Evolutionary conservation across 495 filamentous ascomycete species (phyloP), one percentile per base, ranked within the genome.

Genomic region (Halenospora varia): DNA sequence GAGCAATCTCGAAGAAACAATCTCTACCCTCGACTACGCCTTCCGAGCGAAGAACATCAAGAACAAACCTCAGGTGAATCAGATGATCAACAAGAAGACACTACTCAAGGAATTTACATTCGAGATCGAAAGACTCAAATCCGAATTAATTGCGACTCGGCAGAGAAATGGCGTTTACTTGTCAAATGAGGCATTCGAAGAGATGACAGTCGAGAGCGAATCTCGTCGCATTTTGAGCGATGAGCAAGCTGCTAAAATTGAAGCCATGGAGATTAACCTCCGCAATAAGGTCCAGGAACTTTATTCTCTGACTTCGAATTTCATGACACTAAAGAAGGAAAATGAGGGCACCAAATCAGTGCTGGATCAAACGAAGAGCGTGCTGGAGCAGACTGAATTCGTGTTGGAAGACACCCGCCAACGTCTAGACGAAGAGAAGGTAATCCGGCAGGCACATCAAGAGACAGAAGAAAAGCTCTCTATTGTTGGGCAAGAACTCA

Each of bases 41-140:
- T 96, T 97, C 68, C 82, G 94, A 19, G 94, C 95, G 2, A 98
- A 98, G 75, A 96, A 97, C 64, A 98, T 98, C 60, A 88, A 90
- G 19, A 98, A 98, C 70, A 96, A 97, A 69, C 94, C 94, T 3
- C 94, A 98, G 66, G 81, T 95, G 63, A 97, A 97, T 69, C 88
- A 89, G 25, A 81, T 88, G 64, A 82, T 96, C 53, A 90, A 88
- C 17, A 98, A 97, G 70, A 93, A 93, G 70, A 96, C 90, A 2
- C 71, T 97, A 18, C 81, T 98, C 0, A 82, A 81, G 24, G 95
- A 98, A 52, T 95, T 96, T 59, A 92, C 95, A 0, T 71, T 79
- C n/a, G 95, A 97, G 63, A 96, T 97, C 53, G 89, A 98, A 70
- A 91, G 87, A 65, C 79, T 98, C 42, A 96, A 95, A 74, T 88